A percentile compares a stretch with the other conserved stretches of the same genome.
phyloP scores from a whole-genome alignment of 495 filamentous ascomycete species.

The Xanthoparmelia taractica region DNA sequence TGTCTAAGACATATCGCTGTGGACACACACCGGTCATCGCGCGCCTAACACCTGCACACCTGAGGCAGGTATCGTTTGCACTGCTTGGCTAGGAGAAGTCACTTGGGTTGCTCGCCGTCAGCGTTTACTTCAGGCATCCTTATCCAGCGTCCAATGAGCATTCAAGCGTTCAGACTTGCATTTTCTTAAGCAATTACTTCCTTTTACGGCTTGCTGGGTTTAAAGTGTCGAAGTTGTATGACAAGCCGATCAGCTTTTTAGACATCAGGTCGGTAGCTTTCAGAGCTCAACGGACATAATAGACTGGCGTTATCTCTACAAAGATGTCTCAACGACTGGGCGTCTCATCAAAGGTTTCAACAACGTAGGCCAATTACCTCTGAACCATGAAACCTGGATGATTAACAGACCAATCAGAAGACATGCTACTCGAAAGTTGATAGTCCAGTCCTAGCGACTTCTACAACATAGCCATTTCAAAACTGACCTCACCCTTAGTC shows the following conservation, averaged over 20 bases:
- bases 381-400: no score
- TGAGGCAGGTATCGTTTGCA: not conserved
- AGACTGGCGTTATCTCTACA: not conserved
- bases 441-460: not conserved
- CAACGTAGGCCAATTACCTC: not conserved
- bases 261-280: not conserved
- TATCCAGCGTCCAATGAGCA: conserved; percentile 1
- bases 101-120: conserved; percentile 4
- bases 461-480: no score
- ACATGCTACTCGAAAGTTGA: not conserved
- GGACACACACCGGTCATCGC: not conserved
- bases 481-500: no score
- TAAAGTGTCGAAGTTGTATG: not conserved
- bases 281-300: not conserved
- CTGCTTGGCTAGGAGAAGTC: conserved; percentile 11
- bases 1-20: not conserved
- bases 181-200: conserved; percentile 5
- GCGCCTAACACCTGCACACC: not conserved
- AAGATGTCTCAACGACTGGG: not conserved
- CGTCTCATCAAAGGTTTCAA: not conserved
- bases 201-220: not conserved
- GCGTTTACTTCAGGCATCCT: conserved; percentile 3
- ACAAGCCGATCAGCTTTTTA: not conserved
- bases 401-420: no score
- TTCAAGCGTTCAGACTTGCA: not conserved